A percentile compares a stretch with the other conserved stretches of the same genome.
phyloP scores from a whole-genome alignment of 169 alveolate species.

The Cryptosporidium canis region DNA sequence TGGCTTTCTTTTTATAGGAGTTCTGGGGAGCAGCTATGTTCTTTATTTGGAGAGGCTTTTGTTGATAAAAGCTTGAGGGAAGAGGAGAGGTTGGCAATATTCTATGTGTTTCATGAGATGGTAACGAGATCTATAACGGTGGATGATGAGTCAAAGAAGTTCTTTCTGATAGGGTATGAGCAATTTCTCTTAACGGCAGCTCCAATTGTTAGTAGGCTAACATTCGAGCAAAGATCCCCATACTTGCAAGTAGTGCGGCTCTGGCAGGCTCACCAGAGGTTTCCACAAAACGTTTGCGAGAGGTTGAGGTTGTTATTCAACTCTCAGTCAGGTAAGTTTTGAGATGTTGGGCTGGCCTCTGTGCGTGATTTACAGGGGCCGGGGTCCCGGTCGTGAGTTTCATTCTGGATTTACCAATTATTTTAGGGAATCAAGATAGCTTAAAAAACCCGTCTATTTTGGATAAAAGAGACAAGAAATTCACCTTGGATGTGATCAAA shows the following conservation, averaged over 20 bases:
- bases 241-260: constrained; percentile 53
- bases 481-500: constrained; percentile 21
- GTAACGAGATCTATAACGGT: constrained; percentile 46
- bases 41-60: constrained; percentile 71
- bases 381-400: too few species aligned
- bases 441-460: neutral
- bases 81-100: constrained; percentile 53
- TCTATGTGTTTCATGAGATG: constrained; percentile 68
- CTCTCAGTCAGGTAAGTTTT: constrained; percentile 56
- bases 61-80: constrained; percentile 58
- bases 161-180: constrained; percentile 58
- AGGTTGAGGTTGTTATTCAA: constrained; percentile 52
- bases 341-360: neutral
- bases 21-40: constrained; percentile 52
- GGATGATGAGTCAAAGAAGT: constrained; percentile 47
- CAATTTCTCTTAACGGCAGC: constrained; percentile 68
- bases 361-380: neutral
- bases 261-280: constrained; percentile 43
- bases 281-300: constrained; percentile 66
- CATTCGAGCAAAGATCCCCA: constrained; percentile 52
- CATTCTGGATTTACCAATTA: too few species aligned
- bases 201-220: constrained; percentile 42
- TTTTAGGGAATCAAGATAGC: constrained; percentile 50
- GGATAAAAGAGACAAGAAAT: constrained; percentile 26
- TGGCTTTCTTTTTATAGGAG: constrained; percentile 71